Evolutionary conservation across 345 rosid genomes (phyloP), one percentile per base, ranked within the genome.

Genomic region (Murraya paniculata): DNA sequence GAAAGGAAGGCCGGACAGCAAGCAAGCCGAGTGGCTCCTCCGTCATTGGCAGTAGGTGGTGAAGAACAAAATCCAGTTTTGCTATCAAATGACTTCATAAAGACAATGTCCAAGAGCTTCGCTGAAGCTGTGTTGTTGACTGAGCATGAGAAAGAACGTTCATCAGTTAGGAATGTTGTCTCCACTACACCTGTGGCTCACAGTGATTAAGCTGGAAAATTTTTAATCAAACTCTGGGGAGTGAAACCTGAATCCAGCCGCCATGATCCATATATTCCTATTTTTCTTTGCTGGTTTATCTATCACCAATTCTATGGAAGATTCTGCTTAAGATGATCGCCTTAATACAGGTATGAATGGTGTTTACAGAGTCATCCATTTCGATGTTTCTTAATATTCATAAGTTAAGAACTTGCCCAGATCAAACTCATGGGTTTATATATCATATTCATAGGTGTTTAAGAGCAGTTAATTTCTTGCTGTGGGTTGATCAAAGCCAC

Each of bases 1-100:
- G 94, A 88, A 73, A 87, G 86, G 80, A 90, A 91, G 87, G 82
- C 93, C 31, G 87, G 82, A 73, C 93, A 85, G 41, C 89, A 70
- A 79, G 72, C 83, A 33, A 66, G 50, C 74, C 56, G 56, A 71
- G 80, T 77, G 74, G 61, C 87, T 64, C 78, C 82, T 66, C 74
- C 74, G 14, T 75, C 56, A 19, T 50, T 50, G 56, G 81, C 53
- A 24, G 73, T 58, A 39, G 80, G 82, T 27, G 4, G 81, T 48
- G 84, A 83, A 69, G 71, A 59, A 21, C 58, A 72, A 31, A 72
- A 27, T 75, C 78, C 60, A 2, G 74, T 73, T 38, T 77, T 84
- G 48, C 86, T 79, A 55, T 86, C 86, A 16, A 80, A 68, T 9
- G 86, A 83, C 70, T 71, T 77, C 30, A 72, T 81, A n/a, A 82